Base-by-base conservation (phyloP, 2,329 filamentous ascomycete genomes). In the Calonectria pseudoturangicola region DNA sequence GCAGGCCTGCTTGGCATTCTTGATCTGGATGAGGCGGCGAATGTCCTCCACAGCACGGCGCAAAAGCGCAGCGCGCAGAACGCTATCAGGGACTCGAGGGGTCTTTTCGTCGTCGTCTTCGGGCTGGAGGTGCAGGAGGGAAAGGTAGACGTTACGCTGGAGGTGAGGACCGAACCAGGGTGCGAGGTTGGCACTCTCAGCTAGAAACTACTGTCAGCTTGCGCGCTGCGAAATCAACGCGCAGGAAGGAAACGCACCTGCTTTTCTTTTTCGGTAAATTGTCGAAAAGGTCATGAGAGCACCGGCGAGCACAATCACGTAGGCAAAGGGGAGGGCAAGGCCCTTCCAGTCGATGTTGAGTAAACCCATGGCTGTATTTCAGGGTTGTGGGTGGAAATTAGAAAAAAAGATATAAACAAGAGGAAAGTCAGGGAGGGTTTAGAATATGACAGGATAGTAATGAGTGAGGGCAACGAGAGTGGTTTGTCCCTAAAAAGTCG, bases 131-230 rank as follows among this genome's bases (percentile, higher is more conserved):
- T 99, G 95, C 65, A 98, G 89, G 48, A 99, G 92, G 54, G 95
- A 95, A 73, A 98, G 91, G 88, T 98, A 99, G 82, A 99, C 92
- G 85, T 99, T 96, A 85, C 96, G 94, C 85, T 97, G 94, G 65
- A 97, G 88, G 84, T 99, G 96, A 66, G 93, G 90, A 28, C 93
- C 93, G 85, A 99, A 99, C 96, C 97, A 99, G 78, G 96, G 95
- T 77, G 94, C 95, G 74, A 99, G 92, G 78, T 94, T 95, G 67
- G 95, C 93, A 80, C 94, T 93, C 86, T 95, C 92, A 76, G 88
- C 94, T 95, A 77, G 68, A 36, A n/a, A 41, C 30, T 15, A 51
- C 21, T 58, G 60, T 74, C 39, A 74, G 69, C 41, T 25, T 54
- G 36, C 15, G 48, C 15, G 48, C 25, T 16, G 51, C 39, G 16